Base-by-base conservation (phyloP, 306 rosid species). In the Lathyrus sativus region DNA sequence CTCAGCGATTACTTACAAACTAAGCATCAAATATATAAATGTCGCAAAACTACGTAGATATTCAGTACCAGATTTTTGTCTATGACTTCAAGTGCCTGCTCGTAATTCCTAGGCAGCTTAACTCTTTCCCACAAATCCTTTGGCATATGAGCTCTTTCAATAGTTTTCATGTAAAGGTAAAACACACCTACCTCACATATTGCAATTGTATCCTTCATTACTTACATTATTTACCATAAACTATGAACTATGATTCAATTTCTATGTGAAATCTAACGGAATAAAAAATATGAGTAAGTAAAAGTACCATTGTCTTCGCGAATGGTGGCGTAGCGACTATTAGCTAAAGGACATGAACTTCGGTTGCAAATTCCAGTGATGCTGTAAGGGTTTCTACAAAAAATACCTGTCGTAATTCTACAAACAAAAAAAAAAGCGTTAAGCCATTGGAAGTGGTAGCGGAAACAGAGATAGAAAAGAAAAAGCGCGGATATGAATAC, bases 71-170 rank as follows among this genome's bases (percentile, higher is more conserved):
- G 72, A 78, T 90, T 85, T 61, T 90, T 90, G 84, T 90, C 95
- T 59, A 90, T 85, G 70, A 86, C 76, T 80, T 88, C 96, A 66
- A 93, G 91, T 13, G 97, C 90, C 82, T 88, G 84, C 39, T 88
- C 96, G 18, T 88, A 90, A 82, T 93, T 90, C 72, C 91, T 77
- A 4, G 97, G 98, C 39, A 93, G 82, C 91, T 92, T 90, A 56
- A 90, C 89, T 77, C 95, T 93, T 75, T 93, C 97, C 98, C 97
- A 93, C 71, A 92, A 74, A 59, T 93, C 79, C 64, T 84, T 90
- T 3, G 96, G 95, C 95, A 86, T 83, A 66, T 93, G 98, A 84
- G 98, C 96, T 83, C 96, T 87, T 80, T 92, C 96, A 55, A 89
- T 89, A 28, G 96, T 87, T 84, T 92, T 92, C 98, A 92, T 89